Evolutionary conservation across 1,139 yeast species (phyloP), one percentile per base, ranked within the genome.

Genomic region (Yamadazyma buinensis): DNA sequence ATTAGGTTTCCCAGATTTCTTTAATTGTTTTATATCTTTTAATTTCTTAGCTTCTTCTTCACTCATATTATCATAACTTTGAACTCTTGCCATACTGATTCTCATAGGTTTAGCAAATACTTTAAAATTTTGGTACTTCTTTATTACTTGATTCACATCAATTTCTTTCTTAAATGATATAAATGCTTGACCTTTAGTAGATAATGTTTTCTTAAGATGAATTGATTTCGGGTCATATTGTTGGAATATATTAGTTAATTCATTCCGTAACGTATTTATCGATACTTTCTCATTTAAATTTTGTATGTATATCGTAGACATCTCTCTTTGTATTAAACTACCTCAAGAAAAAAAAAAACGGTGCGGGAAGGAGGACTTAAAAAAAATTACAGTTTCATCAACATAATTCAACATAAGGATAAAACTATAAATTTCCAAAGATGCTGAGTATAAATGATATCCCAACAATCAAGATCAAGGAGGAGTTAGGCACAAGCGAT

Each of bases 151-250:
- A 17, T 63, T 65, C 41, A 87, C 61, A 4, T 73, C 74, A 13
- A 77, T 80, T 9, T 24, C 7, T 2, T 17, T 29, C 12, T 40
- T 35, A 47, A 74, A 77, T 10, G 87, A 45, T 20, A 92, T 69
- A 56, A 88, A 92, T 2, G 96, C 96, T 56, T 88, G 97, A 2
- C 96, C 96, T 37, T 80, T 70, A 72, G 84, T 68, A 38, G 68
- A 71, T 19, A 84, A 50, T 48, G 79, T 81, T 43, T 72, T 72
- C 42, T 78, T 80, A 1, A 88, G 78, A 1, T 77, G 67, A 7
- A 87, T 59, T 28, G 74, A 76, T 10, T 70, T 44, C 1, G 84
- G 64, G 0, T 60, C 52, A 26, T 40, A 44, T 0, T 85, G 83
- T 52, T 66, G 40, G 29, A 81, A 80, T 2, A 67, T 42, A 2